Evolutionary conservation across 768 basidiomycete genomes (phyloP).

Genomic region (Boletus vinaceobasis): DNA sequence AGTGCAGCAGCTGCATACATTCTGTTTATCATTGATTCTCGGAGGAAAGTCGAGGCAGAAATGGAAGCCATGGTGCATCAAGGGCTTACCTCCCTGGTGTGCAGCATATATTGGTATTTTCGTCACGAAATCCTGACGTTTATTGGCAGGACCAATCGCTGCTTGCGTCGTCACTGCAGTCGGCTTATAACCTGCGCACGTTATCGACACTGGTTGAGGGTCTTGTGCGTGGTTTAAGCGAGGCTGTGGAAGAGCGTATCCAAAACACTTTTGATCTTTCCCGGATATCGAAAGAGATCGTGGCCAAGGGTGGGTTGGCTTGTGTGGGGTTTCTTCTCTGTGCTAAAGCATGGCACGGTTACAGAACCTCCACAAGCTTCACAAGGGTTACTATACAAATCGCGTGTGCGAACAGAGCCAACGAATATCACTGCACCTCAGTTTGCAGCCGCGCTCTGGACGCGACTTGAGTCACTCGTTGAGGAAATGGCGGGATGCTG

Average conservation of each 20-base stretch:
- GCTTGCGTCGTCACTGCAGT: slow-evolving; percentile 91
- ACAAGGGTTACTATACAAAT: slow-evolving; percentile 64
- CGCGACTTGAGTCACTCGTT: slow-evolving; percentile 72
- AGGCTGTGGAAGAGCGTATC: slow-evolving; percentile 80
- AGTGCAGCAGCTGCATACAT: slow-evolving; percentile 67
- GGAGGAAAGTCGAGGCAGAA: slow-evolving; percentile 67
- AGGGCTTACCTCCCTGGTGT: slow-evolving; percentile 73
- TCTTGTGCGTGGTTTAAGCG: slow-evolving; percentile 74
- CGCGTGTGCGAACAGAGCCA: slow-evolving; percentile 85
- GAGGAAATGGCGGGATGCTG: slow-evolving; percentile 87
- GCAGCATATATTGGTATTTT: slow-evolving; percentile 23
- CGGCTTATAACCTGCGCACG: slow-evolving; percentile 87
- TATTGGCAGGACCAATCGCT: slow-evolving; percentile 75
- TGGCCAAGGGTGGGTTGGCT: slow-evolving; percentile 60
- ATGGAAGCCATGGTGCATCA: slow-evolving; percentile 90
- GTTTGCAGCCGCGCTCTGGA: slow-evolving; percentile 59
- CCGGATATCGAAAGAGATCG: slow-evolving; percentile 80
- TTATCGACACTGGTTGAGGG: slow-evolving; percentile 80
- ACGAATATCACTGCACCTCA: slow-evolving; percentile 84
- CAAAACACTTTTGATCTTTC: slow-evolving; percentile 81
- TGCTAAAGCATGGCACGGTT: neutral
- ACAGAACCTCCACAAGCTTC: slow-evolving; percentile 24
- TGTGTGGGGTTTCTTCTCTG: neutral
- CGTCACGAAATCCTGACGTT: neutral
- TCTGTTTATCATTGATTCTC: slow-evolving; percentile 68